phyloP scores from a whole-genome alignment of 2,329 filamentous ascomycete genomes.

The Alternaria sp. region DNA sequence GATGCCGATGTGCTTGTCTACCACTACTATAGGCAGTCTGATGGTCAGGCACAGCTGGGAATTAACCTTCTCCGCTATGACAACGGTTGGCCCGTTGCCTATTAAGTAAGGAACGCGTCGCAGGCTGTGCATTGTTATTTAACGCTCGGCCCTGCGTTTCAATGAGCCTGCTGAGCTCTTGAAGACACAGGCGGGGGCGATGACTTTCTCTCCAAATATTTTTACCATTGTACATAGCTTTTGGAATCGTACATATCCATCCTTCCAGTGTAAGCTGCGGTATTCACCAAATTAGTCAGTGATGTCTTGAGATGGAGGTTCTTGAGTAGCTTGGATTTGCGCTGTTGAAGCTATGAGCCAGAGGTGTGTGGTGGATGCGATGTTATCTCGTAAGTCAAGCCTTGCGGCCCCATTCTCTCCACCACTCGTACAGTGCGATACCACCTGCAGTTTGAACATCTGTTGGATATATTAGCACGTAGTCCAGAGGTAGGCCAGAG shows the following conservation, averaged over 20 bases:
- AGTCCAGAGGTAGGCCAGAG: not conserved
- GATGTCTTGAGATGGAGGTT: not conserved
- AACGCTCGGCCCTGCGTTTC: not conserved
- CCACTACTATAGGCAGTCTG: not conserved
- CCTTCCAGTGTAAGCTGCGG: not conserved
- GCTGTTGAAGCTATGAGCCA: not conserved
- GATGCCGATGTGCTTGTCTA: conserved; percentile 1
- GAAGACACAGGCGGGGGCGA: not conserved
- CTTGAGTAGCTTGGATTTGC: not conserved
- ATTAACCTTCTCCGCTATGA: not conserved
- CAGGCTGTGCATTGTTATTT: not conserved
- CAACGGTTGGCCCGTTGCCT: not conserved
- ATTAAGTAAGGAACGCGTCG: not conserved
- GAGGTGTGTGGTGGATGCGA: not conserved
- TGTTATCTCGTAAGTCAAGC: not conserved
- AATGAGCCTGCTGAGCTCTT: not conserved
- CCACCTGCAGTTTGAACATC: conserved; percentile 64
- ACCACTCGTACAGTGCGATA: conserved; percentile 62
- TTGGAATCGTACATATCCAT: not conserved
- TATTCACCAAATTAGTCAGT: not conserved
- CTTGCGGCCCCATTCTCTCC: conserved; percentile 52
- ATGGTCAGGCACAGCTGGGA: not conserved
- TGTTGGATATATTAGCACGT: not conserved
- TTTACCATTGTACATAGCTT: not conserved
- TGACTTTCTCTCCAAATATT: not conserved